Evolutionary conservation across 164 flowering plant species (phyloP), one percentile per base, ranked within the genome.

Genomic region (Vitis cinerea): DNA sequence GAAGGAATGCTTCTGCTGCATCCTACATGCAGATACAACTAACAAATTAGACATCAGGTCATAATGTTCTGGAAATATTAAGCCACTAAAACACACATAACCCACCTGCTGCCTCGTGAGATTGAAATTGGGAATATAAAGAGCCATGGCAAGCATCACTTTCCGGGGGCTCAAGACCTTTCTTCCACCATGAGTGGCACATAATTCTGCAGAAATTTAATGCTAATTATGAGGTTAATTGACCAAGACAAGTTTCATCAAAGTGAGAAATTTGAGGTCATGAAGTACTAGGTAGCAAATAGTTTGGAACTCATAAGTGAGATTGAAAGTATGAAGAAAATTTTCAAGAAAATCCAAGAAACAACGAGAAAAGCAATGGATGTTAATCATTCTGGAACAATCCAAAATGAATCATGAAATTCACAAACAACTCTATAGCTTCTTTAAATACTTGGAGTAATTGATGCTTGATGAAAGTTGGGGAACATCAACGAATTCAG

Each of bases 1-100:
- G 94, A 74, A 82, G 84, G 70, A 95, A 79, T 76, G 97, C 94
- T 80, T 95, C 99, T 69, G 86, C 96, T 51, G 98, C 98, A 86
- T 92, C 98, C 99, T 95, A 76, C 64, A 69, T 10, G 59, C 54
- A 72, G 48, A 59, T 15, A 62, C 7, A 31, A 13, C 27, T 23
- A 2, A 50, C 8, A 55, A 53, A 60, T 75, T 9, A 59, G 51
- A 49, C 62, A 65, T 61, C 14, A 16, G 9, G 55, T 16, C 57
- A 51, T 7, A 57, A 50, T 53, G 29, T 47, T 1, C 17, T 29
- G 5, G 17, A 29, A 60, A 52, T 44, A 14, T 62, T 19, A 10
- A 51, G 37, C 44, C 19, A 66, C 16, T 9, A 9, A 6, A 66
- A 53, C 27, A 30, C 44, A 57, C 2, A 30, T 4, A 70, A 61